Evolutionary conservation across 1,284 basidiomycete species (phyloP).

Genomic region (Trichosporon coremiiforme): DNA sequence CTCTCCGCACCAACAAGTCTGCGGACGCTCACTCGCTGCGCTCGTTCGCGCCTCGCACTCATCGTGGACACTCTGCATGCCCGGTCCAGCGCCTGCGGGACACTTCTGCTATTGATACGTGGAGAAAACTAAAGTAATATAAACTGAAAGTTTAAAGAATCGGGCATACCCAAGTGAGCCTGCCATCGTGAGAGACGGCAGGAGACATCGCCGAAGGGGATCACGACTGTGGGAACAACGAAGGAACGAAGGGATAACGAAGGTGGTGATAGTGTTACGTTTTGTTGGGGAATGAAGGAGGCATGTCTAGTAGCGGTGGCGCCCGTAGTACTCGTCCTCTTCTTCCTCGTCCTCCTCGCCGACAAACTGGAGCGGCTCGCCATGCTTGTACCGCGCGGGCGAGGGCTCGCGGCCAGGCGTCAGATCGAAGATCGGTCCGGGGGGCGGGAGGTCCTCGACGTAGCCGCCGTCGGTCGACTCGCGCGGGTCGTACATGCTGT

Average conservation of each 20-base stretch:
- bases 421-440: conserved; percentile 56
- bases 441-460: conserved; percentile 34
- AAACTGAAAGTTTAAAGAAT: background rate
- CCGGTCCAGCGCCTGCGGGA: too few relatives aligned
- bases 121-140: background rate
- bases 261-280: too few relatives aligned
- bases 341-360: conserved; percentile 18
- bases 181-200: too few relatives aligned
- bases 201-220: background rate
- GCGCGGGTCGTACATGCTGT: conserved; percentile 25
- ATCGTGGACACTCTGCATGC: too few relatives aligned
- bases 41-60: too few relatives aligned
- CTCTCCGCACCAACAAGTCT: too few relatives aligned
- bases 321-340: conserved; percentile 1
- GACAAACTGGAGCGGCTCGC: conserved; percentile 72
- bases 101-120: too few relatives aligned
- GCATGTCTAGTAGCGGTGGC: background rate
- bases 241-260: background rate
- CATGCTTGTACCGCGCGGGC: conserved; percentile 77
- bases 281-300: too few relatives aligned
- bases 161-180: background rate
- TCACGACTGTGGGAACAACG: background rate
- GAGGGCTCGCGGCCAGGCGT: conserved; percentile 63
- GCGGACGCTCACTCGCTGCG: too few relatives aligned
- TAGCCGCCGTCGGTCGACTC: background rate